Evolutionary conservation across 2,329 filamentous ascomycete genomes (phyloP).

Genomic region (Didymellaceae sp.): DNA sequence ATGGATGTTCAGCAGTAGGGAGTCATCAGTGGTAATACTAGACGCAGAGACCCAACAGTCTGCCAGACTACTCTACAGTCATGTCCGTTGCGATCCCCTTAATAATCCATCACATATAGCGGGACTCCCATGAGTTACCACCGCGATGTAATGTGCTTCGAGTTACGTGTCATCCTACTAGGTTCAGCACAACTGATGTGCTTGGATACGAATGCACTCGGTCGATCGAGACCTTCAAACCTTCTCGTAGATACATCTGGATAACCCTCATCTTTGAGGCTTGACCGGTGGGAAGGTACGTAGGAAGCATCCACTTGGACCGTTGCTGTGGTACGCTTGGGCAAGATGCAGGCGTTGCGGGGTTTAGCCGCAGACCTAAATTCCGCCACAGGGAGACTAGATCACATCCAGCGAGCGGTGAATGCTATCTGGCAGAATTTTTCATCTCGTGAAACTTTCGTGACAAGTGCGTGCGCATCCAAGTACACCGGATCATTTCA

Average conservation of each 20-base stretch:
- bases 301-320: conserved; percentile 9
- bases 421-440: conserved; percentile 10
- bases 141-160: not conserved
- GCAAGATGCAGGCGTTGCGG: conserved; percentile 13
- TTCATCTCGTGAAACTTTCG: conserved; percentile 10
- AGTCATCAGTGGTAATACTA: not conserved
- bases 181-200: not conserved
- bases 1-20: not conserved
- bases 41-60: not conserved
- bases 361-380: conserved; percentile 6
- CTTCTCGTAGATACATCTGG: too few species aligned
- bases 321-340: conserved; percentile 17
- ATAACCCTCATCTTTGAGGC: too few species aligned
- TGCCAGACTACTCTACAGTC: not conserved
- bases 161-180: conserved; percentile 3
- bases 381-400: conserved; percentile 5
- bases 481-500: not conserved
- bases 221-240: too few species aligned
- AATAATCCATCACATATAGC: not conserved
- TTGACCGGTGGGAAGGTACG: conserved; percentile 9
- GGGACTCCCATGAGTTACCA: too few species aligned
- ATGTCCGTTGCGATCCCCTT: too few species aligned
- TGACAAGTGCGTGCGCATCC: not conserved
- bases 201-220: too few species aligned
- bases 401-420: not conserved